These are phyloP conservation scores for Endocladia muricata DNA, from an alignment of 31 red algal species.

Conservation along the genomic window DNA sequence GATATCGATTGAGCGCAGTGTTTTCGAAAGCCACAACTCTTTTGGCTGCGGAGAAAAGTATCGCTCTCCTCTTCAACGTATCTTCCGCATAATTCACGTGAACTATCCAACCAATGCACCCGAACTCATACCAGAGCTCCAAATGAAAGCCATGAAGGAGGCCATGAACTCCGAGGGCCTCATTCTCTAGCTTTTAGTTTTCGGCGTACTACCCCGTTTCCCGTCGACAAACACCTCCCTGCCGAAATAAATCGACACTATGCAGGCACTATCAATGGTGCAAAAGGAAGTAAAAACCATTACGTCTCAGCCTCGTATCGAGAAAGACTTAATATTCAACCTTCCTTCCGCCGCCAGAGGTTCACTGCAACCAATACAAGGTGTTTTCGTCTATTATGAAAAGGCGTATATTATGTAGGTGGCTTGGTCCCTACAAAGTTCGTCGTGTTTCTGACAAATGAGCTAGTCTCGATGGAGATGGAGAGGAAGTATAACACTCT, in stretches of 20 bases:
- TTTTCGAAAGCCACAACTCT: slow-evolving; percentile 33
- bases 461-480: neutral
- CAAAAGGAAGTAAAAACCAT: slow-evolving; percentile 2
- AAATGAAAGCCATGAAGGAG: slow-evolving; percentile 49
- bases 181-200: slow-evolving; percentile 43
- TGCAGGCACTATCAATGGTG: slow-evolving; percentile 1
- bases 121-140: neutral
- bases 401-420: neutral
- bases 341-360: neutral
- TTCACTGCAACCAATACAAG: neutral
- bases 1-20: neutral
- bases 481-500: neutral
- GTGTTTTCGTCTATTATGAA: neutral
- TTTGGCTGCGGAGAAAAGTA: slow-evolving; percentile 33
- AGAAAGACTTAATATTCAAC: neutral
- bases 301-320: neutral
- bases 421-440: neutral
- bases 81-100: slow-evolving; percentile 18
- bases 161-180: slow-evolving; percentile 30
- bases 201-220: slow-evolving; percentile 32
- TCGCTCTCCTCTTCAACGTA: slow-evolving; percentile 17
- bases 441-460: neutral
- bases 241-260: neutral
- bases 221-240: neutral
- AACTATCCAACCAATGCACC: neutral